A percentile compares a stretch with the other conserved stretches of the same genome.
Conservation (phyloP, 202 grass and related monocot species). For the Cymbopogon flexuosus region DNA sequence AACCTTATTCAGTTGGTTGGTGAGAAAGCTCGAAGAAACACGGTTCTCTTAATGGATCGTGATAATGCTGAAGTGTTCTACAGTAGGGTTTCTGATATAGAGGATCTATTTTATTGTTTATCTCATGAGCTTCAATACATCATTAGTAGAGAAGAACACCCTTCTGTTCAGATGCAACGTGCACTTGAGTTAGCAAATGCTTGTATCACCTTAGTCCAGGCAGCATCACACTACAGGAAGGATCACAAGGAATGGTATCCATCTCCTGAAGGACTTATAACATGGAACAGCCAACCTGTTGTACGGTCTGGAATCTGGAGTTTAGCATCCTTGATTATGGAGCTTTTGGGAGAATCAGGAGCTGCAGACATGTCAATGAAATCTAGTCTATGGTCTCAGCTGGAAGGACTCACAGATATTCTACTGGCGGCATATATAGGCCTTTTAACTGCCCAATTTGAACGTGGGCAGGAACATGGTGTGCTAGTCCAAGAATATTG, state of each 20-base stretch:
- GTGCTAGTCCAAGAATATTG: slow-evolving; percentile 74
- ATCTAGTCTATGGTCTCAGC: slow-evolving; percentile 60
- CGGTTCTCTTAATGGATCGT: slow-evolving; percentile 89
- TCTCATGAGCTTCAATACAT: slow-evolving; percentile 78
- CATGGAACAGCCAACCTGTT: slow-evolving; percentile 79
- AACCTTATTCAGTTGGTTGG: slow-evolving; percentile 92
- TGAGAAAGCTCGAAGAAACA: slow-evolving; percentile 91
- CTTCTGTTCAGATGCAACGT: slow-evolving; percentile 57
- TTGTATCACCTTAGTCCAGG: slow-evolving; percentile 55
- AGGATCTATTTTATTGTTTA: slow-evolving; percentile 82
- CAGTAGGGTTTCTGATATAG: slow-evolving; percentile 88
- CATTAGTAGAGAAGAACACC: slow-evolving; percentile 54
- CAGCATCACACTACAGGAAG: slow-evolving; percentile 64
- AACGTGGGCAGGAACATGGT: slow-evolving; percentile 69
- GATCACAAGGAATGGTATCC: slow-evolving; percentile 85
- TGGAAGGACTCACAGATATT: slow-evolving; percentile 75
- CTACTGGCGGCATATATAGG: slow-evolving; percentile 74
- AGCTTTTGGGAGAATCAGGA: slow-evolving; percentile 62
- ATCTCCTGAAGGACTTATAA: slow-evolving; percentile 78
- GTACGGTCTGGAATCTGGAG: slow-evolving; percentile 84
- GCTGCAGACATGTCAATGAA: slow-evolving; percentile 52
- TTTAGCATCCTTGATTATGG: slow-evolving; percentile 63
- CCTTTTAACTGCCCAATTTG: slow-evolving; percentile 82
- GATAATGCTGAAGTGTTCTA: slow-evolving; percentile 99
- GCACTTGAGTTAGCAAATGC: slow-evolving; percentile 81